These are phyloP conservation scores for Pichia sp. DNA, from an alignment of 1,139 yeast genomes.

Conservation along the genomic window DNA sequence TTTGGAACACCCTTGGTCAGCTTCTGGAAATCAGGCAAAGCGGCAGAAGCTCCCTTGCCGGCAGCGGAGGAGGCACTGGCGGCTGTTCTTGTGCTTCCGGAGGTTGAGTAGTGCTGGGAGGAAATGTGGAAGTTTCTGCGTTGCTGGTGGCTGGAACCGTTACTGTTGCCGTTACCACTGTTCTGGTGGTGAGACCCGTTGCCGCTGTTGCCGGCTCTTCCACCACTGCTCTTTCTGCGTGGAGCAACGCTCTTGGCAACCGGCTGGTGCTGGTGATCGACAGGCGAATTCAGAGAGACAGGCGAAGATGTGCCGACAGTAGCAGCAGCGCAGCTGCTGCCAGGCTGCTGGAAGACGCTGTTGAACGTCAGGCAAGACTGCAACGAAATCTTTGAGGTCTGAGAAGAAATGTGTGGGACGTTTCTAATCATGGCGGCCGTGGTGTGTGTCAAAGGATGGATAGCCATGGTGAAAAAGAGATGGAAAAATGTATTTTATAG, in stretches of 20 bases:
- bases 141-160: neutral
- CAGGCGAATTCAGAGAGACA: neutral
- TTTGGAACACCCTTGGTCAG: slow-evolving; percentile 23
- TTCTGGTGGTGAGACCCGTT: neutral
- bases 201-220: neutral
- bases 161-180: neutral
- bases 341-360: slow-evolving; percentile 22
- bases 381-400: slow-evolving; percentile 19
- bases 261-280: neutral
- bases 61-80: neutral
- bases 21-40: slow-evolving; percentile 17
- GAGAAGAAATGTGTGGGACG: slow-evolving; percentile 20
- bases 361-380: slow-evolving; percentile 24
- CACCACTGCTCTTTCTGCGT: neutral
- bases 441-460: slow-evolving; percentile 6
- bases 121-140: slow-evolving; percentile 10
- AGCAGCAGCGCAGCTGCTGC: neutral
- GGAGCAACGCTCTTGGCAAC: neutral
- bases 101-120: neutral
- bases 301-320: neutral
- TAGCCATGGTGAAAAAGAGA: slow-evolving; percentile 9
- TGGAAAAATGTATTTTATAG: neutral
- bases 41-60: neutral
- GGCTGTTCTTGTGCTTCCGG: neutral
- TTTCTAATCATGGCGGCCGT: slow-evolving; percentile 22